Evolutionary conservation across 2,329 filamentous ascomycete genomes (phyloP).

Genomic region (Golovinomyces cichoracearum): DNA sequence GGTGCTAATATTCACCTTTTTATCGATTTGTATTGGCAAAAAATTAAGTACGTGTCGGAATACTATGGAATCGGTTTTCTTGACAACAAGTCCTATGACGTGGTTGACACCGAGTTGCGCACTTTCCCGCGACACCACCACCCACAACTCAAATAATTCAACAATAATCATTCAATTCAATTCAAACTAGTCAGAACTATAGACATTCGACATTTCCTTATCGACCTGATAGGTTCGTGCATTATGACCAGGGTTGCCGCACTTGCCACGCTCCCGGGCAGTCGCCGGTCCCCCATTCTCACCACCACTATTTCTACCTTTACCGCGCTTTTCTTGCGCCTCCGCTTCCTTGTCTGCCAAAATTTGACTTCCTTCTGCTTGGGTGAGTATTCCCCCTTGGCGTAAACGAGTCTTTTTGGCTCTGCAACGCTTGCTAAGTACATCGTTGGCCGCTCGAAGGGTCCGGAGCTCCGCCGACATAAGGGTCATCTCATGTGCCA

Average conservation of each 20-base stretch:
- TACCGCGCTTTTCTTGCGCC: background rate
- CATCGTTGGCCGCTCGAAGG: conserved; percentile 2
- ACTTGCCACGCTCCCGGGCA: background rate
- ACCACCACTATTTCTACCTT: background rate
- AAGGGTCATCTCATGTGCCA: conserved; percentile 1
- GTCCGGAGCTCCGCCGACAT: background rate
- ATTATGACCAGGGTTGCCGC: background rate
- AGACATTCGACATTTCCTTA: background rate
- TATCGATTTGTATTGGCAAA: too few relatives aligned
- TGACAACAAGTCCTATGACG: too few relatives aligned
- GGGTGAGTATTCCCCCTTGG: background rate
- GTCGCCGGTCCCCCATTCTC: background rate
- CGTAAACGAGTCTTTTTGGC: background rate
- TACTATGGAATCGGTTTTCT: too few relatives aligned
- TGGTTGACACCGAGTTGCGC: too few relatives aligned
- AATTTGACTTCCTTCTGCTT: background rate
- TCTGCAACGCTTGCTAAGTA: conserved; percentile 1
- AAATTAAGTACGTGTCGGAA: too few relatives aligned
- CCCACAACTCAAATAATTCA: too few relatives aligned
- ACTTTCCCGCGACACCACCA: too few relatives aligned
- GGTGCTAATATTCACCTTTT: too few relatives aligned
- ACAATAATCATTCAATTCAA: too few relatives aligned
- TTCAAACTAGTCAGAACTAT: too few relatives aligned
- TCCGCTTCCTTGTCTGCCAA: background rate
- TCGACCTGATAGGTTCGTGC: background rate